Percentiles rank a stretch among this genome's conserved stretches.
Conservation (phyloP, 768 basidiomycete genomes). For the Pleurotus djamor region DNA sequence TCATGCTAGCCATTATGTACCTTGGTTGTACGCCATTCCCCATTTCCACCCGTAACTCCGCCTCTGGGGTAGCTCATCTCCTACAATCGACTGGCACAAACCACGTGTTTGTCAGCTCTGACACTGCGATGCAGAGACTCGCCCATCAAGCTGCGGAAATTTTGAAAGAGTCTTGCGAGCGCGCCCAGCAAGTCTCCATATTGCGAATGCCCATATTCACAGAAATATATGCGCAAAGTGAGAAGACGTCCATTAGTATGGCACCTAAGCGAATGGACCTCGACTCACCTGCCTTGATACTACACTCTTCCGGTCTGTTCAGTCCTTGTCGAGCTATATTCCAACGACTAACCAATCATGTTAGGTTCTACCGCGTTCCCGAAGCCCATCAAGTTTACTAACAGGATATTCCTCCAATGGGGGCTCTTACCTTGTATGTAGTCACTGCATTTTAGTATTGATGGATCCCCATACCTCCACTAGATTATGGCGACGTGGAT, state of each 20-base stretch:
- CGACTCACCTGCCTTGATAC: neutral
- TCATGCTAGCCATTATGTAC: slow-evolving; percentile 6
- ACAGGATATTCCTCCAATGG: neutral
- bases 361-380: slow-evolving; percentile 7
- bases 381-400: neutral
- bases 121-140: slow-evolving; percentile 9
- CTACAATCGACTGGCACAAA: slow-evolving; percentile 12
- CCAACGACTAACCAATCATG: slow-evolving; percentile 4
- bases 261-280: neutral
- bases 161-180: neutral
- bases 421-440: neutral
- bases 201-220: no score
- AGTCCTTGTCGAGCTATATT: slow-evolving; percentile 7
- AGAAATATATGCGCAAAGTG: no score
- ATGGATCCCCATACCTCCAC: neutral
- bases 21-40: slow-evolving; percentile 21
- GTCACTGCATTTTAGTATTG: neutral
- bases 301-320: neutral
- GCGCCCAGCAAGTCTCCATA: no score
- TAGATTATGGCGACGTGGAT: neutral
- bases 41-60: slow-evolving; percentile 30
- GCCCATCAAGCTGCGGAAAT: neutral
- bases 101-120: slow-evolving; percentile 15
- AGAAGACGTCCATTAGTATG: neutral
- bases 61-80: slow-evolving; percentile 24